A percentile compares a stretch with the other conserved stretches of the same genome.
These are phyloP conservation scores for Nakaseomyces kungkrabaensis DNA, from an alignment of 1,139 yeast genomes.

Conservation along the genomic window DNA sequence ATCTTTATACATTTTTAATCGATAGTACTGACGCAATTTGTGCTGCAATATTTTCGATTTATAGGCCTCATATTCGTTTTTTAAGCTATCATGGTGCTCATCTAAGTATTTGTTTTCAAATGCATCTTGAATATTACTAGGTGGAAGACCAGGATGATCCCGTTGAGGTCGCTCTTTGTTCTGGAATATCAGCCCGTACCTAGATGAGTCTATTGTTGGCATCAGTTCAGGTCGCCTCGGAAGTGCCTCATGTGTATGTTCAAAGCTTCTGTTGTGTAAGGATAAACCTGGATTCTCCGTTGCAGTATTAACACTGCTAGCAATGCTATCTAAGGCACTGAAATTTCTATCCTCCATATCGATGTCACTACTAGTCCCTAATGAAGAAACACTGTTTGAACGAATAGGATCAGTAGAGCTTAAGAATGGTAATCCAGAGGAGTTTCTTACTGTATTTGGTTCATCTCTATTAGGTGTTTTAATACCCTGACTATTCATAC, in stretches of 20 bases:
- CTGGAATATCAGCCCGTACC: not conserved
- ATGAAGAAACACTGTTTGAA: conserved; percentile 11
- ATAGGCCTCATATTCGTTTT: not conserved
- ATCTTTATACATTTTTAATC: conserved; percentile 4
- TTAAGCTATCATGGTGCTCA: not conserved
- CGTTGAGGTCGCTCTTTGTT: not conserved
- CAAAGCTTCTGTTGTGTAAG: not conserved
- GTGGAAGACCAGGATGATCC: not conserved
- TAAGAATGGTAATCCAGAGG: not conserved
- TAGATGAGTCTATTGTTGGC: not conserved
- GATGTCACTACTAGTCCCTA: conserved; percentile 20
- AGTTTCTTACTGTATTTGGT: not conserved
- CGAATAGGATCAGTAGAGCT: not conserved
- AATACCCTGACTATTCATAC: not conserved
- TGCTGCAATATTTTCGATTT: conserved; percentile 5
- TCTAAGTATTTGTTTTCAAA: not conserved
- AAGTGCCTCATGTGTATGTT: not conserved
- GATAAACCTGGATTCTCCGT: not conserved
- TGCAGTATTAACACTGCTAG: conserved; percentile 17
- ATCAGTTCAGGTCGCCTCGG: not conserved
- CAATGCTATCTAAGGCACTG: conserved; percentile 16
- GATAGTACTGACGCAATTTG: conserved; percentile 4
- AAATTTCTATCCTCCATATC: conserved; percentile 18
- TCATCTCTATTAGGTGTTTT: not conserved
- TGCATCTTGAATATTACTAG: not conserved